phyloP scores from a whole-genome alignment of 2,329 filamentous ascomycete species.

The Ophiocordyceps unilateralis region DNA sequence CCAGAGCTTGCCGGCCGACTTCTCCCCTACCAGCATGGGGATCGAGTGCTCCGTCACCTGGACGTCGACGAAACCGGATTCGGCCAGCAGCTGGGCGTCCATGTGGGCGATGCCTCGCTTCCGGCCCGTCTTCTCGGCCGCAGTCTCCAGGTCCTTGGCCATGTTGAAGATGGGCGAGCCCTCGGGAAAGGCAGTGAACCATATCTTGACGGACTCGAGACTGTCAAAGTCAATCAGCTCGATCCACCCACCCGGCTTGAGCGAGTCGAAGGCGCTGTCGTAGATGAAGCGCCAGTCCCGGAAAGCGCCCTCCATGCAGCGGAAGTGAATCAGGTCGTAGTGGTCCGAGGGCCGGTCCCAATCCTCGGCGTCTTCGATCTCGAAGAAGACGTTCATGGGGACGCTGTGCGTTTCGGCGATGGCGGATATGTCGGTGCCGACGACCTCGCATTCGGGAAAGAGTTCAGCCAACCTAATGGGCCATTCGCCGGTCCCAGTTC shows the following conservation, averaged over 20 bases:
- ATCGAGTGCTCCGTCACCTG: conserved; percentile 28
- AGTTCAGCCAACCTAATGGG: conserved; percentile 34
- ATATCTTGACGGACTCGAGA: conserved; percentile 16
- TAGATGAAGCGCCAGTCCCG: conserved; percentile 38
- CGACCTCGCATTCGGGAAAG: conserved; percentile 35
- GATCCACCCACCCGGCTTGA: conserved; percentile 40
- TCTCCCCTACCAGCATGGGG: conserved; percentile 27
- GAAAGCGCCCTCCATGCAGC: conserved; percentile 38
- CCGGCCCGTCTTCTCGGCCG: conserved; percentile 25
- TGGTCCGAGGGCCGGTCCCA: conserved; percentile 35
- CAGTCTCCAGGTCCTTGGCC: conserved; percentile 22
- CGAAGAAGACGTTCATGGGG: conserved; percentile 41
- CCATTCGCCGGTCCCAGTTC: conserved; percentile 38
- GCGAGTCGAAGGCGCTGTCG: conserved; percentile 30
- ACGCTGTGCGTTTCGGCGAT: conserved; percentile 36
- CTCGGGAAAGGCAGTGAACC: conserved; percentile 20
- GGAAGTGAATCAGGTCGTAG: conserved; percentile 40
- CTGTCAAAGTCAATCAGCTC: conserved; percentile 37
- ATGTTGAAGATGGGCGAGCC: conserved; percentile 27
- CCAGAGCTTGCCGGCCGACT: conserved; percentile 34
- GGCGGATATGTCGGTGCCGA: conserved; percentile 41
- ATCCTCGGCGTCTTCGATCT: conserved; percentile 42
- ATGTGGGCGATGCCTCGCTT: conserved; percentile 27
- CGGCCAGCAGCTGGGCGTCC: conserved; percentile 24
- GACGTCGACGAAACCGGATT: conserved; percentile 34